phyloP scores from a whole-genome alignment of 164 flowering plant genomes.

The Magnolia officinalis region DNA sequence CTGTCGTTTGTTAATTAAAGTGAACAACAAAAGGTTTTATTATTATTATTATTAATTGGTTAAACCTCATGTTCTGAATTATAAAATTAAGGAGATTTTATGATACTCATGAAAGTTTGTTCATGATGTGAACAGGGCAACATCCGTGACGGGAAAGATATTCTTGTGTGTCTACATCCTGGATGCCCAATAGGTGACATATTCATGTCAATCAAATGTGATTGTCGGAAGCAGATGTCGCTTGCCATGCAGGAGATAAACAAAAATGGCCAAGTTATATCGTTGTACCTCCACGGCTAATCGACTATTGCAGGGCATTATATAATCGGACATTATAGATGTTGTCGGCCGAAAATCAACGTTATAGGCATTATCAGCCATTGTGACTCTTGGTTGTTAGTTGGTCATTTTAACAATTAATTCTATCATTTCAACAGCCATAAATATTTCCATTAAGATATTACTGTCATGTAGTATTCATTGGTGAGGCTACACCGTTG shows the following conservation, averaged over 20 bases:
- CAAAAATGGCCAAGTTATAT: slow-evolving; percentile 74
- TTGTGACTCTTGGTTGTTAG: too few relatives aligned
- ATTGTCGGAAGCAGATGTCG: slow-evolving; percentile 82
- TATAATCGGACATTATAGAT: too few relatives aligned
- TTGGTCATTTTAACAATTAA: too few relatives aligned
- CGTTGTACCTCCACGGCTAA: slow-evolving; percentile 58
- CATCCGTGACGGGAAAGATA: slow-evolving; percentile 82
- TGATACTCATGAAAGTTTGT: neutral
- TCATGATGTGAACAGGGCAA: slow-evolving; percentile 61
- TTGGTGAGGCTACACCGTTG: too few relatives aligned
- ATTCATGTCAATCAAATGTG: slow-evolving; percentile 94
- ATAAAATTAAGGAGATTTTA: neutral
- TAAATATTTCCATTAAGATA: too few relatives aligned
- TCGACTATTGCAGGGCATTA: too few relatives aligned
- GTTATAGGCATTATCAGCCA: too few relatives aligned
- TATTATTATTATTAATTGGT: too few relatives aligned
- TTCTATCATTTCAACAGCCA: too few relatives aligned
- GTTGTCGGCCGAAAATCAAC: too few relatives aligned
- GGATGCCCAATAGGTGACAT: slow-evolving; percentile 96
- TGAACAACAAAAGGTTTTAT: neutral
- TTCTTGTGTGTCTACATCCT: slow-evolving; percentile 93
- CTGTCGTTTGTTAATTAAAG: neutral
- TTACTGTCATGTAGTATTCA: too few relatives aligned
- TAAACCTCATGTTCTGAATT: neutral
- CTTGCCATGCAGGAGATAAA: slow-evolving; percentile 94